Evolutionary conservation across 192 early-diverging fungal species (phyloP).

Genomic region (Linnemannia hyalina): DNA sequence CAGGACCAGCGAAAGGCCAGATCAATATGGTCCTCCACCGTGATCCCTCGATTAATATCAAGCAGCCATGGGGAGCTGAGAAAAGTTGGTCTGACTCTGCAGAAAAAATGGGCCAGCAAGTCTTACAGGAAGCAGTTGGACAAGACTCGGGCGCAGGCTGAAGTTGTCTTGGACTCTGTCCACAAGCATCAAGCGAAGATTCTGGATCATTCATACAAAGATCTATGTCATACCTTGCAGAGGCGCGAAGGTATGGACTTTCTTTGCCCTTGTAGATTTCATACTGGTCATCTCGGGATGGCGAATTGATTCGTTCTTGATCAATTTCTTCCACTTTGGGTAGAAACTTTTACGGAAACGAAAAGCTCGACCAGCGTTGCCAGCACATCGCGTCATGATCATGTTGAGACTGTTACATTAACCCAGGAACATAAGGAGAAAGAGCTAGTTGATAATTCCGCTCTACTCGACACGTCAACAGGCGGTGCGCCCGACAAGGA

Average conservation of each 20-base stretch:
- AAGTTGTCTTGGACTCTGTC: constrained; percentile 5
- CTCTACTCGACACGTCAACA: too few relatives aligned
- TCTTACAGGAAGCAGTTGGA: constrained; percentile 12
- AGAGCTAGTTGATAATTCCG: too few relatives aligned
- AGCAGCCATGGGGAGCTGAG: constrained; percentile 8
- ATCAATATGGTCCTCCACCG: constrained; percentile 12
- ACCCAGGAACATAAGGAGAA: neutral
- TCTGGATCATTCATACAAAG: constrained; percentile 16
- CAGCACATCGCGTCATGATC: neutral
- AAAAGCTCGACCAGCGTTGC: neutral
- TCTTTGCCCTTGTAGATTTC: neutral
- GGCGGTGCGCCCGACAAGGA: too few relatives aligned
- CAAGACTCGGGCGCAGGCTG: constrained; percentile 5
- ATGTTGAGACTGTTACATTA: neutral
- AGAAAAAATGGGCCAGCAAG: constrained; percentile 18
- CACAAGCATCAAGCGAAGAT: constrained; percentile 11
- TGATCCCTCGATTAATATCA: constrained; percentile 21
- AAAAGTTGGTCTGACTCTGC: neutral
- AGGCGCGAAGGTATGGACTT: constrained; percentile 7
- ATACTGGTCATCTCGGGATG: neutral
- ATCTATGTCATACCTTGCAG: constrained; percentile 15
- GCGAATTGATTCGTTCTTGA: neutral
- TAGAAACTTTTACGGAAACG: neutral
- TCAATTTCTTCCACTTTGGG: neutral
- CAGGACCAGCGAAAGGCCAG: constrained; percentile 14